These are phyloP conservation scores for Aureobasidium namibiae DNA, from an alignment of 2,329 filamentous ascomycete species.

Conservation along the genomic window DNA sequence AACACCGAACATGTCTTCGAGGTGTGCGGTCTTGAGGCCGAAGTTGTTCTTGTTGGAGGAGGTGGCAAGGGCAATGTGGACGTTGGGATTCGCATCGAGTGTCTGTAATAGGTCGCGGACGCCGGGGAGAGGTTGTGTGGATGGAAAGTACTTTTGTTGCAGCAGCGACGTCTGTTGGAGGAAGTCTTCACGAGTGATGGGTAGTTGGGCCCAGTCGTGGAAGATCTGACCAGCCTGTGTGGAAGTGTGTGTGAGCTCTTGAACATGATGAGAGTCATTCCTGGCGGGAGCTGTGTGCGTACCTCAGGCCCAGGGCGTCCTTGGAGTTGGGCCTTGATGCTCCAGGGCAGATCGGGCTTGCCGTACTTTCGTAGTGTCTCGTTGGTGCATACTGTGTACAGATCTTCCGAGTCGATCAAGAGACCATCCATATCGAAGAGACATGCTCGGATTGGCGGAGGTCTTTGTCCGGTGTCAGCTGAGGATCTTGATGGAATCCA, in stretches of 20 bases:
- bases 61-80: constrained; percentile 82
- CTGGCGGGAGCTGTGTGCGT: constrained; percentile 13
- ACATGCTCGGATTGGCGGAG: constrained; percentile 77
- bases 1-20: constrained; percentile 42
- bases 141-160: constrained; percentile 65
- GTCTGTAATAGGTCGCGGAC: constrained; percentile 59
- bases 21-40: constrained; percentile 60
- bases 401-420: constrained; percentile 85
- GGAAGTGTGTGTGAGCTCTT: neutral
- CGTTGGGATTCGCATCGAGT: constrained; percentile 48
- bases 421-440: constrained; percentile 99
- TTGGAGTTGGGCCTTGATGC: constrained; percentile 81
- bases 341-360: constrained; percentile 75
- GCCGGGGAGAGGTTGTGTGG: constrained; percentile 69
- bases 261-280: neutral
- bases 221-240: constrained; percentile 54
- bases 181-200: constrained; percentile 65
- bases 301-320: constrained; percentile 53
- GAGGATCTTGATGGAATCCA: neutral
- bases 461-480: constrained; percentile 37
- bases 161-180: constrained; percentile 49
- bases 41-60: constrained; percentile 67
- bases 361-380: constrained; percentile 67
- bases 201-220: constrained; percentile 76
- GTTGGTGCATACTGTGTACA: constrained; percentile 79